phyloP scores from a whole-genome alignment of 2,329 filamentous ascomycete species.

The Talaromyces albobiverticillius region DNA sequence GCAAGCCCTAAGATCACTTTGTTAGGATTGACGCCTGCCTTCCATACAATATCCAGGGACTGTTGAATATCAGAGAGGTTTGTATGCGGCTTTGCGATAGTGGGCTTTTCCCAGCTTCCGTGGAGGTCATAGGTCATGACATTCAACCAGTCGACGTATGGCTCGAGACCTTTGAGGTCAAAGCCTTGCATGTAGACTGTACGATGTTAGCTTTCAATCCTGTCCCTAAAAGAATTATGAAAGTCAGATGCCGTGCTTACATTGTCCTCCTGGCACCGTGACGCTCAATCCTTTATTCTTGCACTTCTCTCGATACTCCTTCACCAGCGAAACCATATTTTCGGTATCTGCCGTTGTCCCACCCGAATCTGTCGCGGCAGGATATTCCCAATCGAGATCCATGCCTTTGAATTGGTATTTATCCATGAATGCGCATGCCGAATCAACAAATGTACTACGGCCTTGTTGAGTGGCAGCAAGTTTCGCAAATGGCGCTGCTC shows the following conservation, averaged over 20 bases:
- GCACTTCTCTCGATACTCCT: constrained; percentile 14
- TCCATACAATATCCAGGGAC: constrained; percentile 26
- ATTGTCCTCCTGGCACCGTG: constrained; percentile 13
- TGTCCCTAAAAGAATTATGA: background rate
- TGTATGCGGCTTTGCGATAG: constrained; percentile 9
- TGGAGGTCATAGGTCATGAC: constrained; percentile 19
- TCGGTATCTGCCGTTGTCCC: constrained; percentile 9
- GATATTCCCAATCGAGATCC: constrained; percentile 26
- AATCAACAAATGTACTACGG: constrained; percentile 15
- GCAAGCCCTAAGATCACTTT: constrained; percentile 29
- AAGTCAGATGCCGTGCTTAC: background rate
- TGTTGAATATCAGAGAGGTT: constrained; percentile 14
- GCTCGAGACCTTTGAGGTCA: constrained; percentile 19
- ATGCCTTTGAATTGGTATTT: constrained; percentile 24
- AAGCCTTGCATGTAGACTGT: constrained; percentile 24
- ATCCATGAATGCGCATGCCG: constrained; percentile 18
- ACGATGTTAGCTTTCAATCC: background rate
- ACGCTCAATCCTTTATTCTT: constrained; percentile 14
- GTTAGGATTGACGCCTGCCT: constrained; percentile 22
- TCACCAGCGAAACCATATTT: constrained; percentile 11
- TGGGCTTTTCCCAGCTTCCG: constrained; percentile 26
- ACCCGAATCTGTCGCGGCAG: constrained; percentile 7
- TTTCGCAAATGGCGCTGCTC: constrained; percentile 14
- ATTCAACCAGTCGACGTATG: constrained; percentile 18
- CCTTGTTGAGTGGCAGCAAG: constrained; percentile 11